Evolutionary conservation across 129 eudicot genomes (phyloP), one percentile per base, ranked within the genome.

Genomic region (Escallonia herrerae): DNA sequence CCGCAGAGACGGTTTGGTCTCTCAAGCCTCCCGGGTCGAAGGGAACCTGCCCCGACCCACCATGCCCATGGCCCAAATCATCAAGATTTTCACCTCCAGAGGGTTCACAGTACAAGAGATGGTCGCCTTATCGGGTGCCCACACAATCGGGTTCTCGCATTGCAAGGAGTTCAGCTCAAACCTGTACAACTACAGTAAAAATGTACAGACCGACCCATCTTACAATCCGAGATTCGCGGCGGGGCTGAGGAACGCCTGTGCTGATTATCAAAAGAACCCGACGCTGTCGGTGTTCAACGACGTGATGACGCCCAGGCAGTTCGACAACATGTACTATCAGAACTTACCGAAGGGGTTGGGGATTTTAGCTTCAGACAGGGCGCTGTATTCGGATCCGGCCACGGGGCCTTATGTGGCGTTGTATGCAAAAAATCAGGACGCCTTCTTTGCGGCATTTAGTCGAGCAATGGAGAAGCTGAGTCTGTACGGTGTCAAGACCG

Each of bases 81-180:
- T 87, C 50, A 5, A 47, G 0, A 68, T 90, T 40, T 90, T 90
- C 73, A 10, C 66, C 4, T 60, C 80, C 2, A 74, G 67, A 56
- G 89, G 91, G 1, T 90, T 90, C 51, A 60, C 87, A 3, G 51
- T 70, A 3, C 87, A 79, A 65, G 97, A 90, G 68, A 90, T 84
- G 87, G 97, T 90, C 2, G 97, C 87, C 0, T 41, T 90, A 51
- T 61, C 86, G 15, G 95, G 97, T 2, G 97, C 95, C 12, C 94
- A 82, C 81, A 87, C 95, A 0, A 87, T 90, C 47, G 97, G 97
- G 2, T 74, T 90, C 41, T 78, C 86, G 0, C 97, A 90, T 57
- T 87, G 97, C 65, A 80, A 66, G n/a, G 97, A 87, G 43, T 80
- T 90, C 75, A 77, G 76, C 63, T 66, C 81, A 3, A 79, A 76